These are phyloP conservation scores for Arabidopsis arenosa DNA, from an alignment of 345 rosid species.

Conservation along the genomic window DNA sequence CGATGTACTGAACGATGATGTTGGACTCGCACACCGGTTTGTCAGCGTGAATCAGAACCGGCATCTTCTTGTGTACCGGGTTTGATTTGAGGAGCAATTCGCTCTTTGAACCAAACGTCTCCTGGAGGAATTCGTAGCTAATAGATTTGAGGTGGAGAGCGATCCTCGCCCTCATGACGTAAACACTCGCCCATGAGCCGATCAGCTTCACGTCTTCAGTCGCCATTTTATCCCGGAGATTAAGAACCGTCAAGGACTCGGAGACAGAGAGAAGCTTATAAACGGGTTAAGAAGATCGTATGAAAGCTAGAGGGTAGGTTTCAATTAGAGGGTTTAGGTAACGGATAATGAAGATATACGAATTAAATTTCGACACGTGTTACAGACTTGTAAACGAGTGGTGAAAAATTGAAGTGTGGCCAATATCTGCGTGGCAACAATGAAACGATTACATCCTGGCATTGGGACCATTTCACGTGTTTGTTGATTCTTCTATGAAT, in stretches of 20 bases:
- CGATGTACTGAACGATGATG: constrained; percentile 71
- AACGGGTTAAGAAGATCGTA: not conserved
- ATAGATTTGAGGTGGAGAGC: constrained; percentile 44
- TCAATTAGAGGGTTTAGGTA: constrained; percentile 11
- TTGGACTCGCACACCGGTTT: constrained; percentile 75
- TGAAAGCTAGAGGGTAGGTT: not conserved
- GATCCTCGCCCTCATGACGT: constrained; percentile 42
- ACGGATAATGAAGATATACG: not conserved
- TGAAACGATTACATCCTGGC: not conserved
- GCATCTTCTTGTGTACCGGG: constrained; percentile 82
- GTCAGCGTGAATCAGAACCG: constrained; percentile 70
- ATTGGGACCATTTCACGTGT: constrained; percentile 17
- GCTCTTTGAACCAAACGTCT: constrained; percentile 57
- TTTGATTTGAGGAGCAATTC: constrained; percentile 76
- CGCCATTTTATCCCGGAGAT: constrained; percentile 25
- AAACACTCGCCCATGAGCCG: constrained; percentile 46
- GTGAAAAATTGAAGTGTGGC: not conserved
- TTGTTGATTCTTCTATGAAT: constrained; percentile 19
- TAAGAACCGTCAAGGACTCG: constrained; percentile 1
- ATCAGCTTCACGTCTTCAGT: constrained; percentile 39
- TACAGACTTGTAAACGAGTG: constrained; percentile 1
- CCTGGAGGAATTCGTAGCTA: constrained; percentile 49
- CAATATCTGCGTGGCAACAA: not conserved
- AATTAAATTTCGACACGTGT: not conserved
- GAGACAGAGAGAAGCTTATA: constrained; percentile 23